Evolutionary conservation across 805 yeast genomes (phyloP).

Genomic region (Saturnispora saitoi): DNA sequence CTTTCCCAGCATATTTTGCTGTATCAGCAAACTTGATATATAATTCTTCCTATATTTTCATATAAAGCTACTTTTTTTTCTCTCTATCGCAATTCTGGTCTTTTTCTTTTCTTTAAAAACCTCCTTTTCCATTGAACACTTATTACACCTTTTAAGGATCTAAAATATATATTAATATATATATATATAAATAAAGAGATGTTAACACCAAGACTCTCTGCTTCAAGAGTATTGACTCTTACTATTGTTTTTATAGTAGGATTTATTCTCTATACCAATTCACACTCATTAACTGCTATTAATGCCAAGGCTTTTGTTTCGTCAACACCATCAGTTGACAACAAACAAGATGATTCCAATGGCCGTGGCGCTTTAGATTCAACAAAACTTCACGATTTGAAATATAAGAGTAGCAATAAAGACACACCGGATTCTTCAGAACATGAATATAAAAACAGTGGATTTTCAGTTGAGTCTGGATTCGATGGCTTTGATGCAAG

Average conservation of each 20-base stretch:
- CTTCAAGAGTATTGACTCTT: not conserved
- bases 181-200: not conserved
- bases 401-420: too few species aligned
- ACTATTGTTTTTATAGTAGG: not conserved
- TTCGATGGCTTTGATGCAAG: slow-evolving; percentile 6
- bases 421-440: not conserved
- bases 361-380: not conserved
- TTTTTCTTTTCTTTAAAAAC: too few species aligned
- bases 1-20: too few species aligned
- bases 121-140: too few species aligned
- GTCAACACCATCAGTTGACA: not conserved
- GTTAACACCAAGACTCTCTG: not conserved
- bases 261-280: not conserved
- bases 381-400: too few species aligned
- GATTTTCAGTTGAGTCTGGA: not conserved
- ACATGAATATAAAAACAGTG: not conserved
- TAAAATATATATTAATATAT: not conserved
- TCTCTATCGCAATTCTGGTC: too few species aligned
- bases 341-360: not conserved
- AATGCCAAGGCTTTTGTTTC: not conserved
- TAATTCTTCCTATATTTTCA: too few species aligned
- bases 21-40: too few species aligned
- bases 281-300: not conserved
- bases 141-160: too few species aligned
- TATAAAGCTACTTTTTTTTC: too few species aligned